A percentile compares a stretch with the other conserved stretches of the same genome.
These are phyloP conservation scores for Dioscorea alata DNA, from an alignment of 106 monocot genomes.

Conservation along the genomic window DNA sequence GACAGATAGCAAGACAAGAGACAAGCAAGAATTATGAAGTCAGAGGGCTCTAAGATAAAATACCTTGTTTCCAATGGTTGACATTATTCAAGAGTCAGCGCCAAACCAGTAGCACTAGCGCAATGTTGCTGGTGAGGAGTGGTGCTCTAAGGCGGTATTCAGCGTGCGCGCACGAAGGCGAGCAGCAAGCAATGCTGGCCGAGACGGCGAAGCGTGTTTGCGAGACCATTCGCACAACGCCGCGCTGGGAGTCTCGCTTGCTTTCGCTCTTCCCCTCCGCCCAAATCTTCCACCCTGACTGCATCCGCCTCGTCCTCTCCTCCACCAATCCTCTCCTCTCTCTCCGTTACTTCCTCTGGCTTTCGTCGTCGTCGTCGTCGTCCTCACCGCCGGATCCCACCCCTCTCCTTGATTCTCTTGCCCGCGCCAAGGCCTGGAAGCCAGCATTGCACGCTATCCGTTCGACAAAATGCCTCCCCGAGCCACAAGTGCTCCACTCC, in stretches of 20 bases:
- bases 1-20: no score
- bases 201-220: slow-evolving; percentile 14
- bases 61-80: no score
- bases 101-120: no score
- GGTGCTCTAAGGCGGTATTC: no score
- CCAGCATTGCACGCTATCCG: slow-evolving; percentile 16
- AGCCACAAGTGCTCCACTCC: neutral
- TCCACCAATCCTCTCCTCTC: slow-evolving; percentile 25
- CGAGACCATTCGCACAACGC: slow-evolving; percentile 21
- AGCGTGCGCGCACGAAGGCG: no score
- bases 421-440: slow-evolving; percentile 8
- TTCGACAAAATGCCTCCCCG: slow-evolving; percentile 18
- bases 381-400: neutral
- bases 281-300: slow-evolving; percentile 24
- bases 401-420: slow-evolving; percentile 12
- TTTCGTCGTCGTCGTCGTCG: slow-evolving; percentile 8
- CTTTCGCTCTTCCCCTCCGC: slow-evolving; percentile 27
- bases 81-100: no score
- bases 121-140: no score
- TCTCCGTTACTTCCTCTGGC: slow-evolving; percentile 29
- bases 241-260: slow-evolving; percentile 34
- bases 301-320: slow-evolving; percentile 25
- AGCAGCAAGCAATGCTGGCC: no score
- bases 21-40: no score
- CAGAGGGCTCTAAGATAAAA: no score